phyloP scores from a whole-genome alignment of 2,329 filamentous ascomycete genomes.

The Colletotrichum tanaceti region DNA sequence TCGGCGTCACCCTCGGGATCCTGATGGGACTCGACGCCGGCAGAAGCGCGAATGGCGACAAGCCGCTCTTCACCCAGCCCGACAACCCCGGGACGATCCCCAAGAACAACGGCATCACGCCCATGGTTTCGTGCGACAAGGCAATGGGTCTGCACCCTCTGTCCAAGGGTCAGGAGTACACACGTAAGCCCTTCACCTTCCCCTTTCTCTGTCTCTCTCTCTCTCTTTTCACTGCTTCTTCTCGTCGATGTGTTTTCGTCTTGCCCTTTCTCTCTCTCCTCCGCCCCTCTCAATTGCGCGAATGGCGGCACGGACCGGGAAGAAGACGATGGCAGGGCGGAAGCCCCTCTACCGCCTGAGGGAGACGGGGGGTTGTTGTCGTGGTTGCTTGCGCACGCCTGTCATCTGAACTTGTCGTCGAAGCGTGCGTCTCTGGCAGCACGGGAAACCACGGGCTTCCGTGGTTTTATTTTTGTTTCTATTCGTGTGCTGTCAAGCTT shows the following conservation, averaged over 20 bases:
- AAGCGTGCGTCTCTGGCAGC: not conserved
- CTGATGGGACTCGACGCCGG: conserved; percentile 61
- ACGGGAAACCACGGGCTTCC: conserved; percentile 27
- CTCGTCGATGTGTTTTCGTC: too few species aligned
- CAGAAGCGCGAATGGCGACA: conserved; percentile 55
- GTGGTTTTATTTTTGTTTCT: conserved; percentile 23
- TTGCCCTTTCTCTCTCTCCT: not conserved
- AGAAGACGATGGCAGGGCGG: conserved; percentile 16
- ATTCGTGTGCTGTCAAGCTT: conserved; percentile 25
- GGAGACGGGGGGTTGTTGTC: too few species aligned
- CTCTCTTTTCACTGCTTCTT: not conserved
- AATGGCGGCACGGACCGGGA: conserved; percentile 29
- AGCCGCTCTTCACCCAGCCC: conserved; percentile 56
- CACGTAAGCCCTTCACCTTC: conserved; percentile 53
- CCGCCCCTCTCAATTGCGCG: not conserved
- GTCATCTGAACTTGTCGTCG: conserved; percentile 23
- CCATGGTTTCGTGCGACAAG: conserved; percentile 54
- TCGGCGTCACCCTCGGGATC: conserved; percentile 61
- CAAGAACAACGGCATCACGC: conserved; percentile 51
- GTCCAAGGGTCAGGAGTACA: conserved; percentile 58
- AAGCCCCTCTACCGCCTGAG: conserved; percentile 21
- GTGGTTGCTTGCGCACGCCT: not conserved
- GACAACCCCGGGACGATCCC: conserved; percentile 38
- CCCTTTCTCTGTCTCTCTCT: not conserved
- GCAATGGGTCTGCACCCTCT: conserved; percentile 59